Evolutionary conservation across 2,329 filamentous ascomycete genomes (phyloP), one percentile per base, ranked within the genome.

Genomic region (Aspergillus vadensis): DNA sequence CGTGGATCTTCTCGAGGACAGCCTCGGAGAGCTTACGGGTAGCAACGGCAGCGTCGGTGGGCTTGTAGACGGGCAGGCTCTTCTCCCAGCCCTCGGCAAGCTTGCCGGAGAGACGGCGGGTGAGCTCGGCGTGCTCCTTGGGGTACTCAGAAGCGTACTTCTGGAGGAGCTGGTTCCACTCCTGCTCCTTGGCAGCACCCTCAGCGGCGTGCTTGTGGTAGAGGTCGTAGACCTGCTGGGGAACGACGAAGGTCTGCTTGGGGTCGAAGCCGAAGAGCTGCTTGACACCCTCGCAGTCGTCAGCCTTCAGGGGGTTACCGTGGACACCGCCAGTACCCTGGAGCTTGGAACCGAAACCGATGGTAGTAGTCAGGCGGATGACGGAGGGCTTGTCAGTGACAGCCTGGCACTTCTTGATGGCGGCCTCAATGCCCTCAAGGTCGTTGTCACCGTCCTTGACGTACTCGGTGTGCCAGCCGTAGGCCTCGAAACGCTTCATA

Each of bases 61-160:
- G 87, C 76, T 91, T 96, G 86, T 98, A 98, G 71, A 89, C 88
- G 68, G 95, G 95, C 58, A 99, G 88, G 76, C 81, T 84, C 86
- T 95, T 96, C 85, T 97, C 91, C 95, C 95, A 99, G 73, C 93
- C 94, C 79, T 96, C 90, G 65, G 95, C 93, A 48, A 99, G 92
- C 62, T 94, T 88, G 69, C 91, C 88, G 67, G 84, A 85, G 68
- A 92, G 83, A 79, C 94, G 91, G 72, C 95, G 91, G 76, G 81
- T 77, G 65, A 99, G 87, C 76, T 99, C 94, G 61, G 85, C 88
- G 77, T 88, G 86, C 80, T 96, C 90, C 14, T 86, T 81, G 77
- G 90, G 88, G 88, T 91, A 88, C 80, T 91, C 85, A 76, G 87
- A 78, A 70, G 81, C 83, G 82, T 99, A 99, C 82, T 93, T 92